Conservation (phyloP, 352 stramenopile species). For the Globisporangium cystogenes region DNA sequence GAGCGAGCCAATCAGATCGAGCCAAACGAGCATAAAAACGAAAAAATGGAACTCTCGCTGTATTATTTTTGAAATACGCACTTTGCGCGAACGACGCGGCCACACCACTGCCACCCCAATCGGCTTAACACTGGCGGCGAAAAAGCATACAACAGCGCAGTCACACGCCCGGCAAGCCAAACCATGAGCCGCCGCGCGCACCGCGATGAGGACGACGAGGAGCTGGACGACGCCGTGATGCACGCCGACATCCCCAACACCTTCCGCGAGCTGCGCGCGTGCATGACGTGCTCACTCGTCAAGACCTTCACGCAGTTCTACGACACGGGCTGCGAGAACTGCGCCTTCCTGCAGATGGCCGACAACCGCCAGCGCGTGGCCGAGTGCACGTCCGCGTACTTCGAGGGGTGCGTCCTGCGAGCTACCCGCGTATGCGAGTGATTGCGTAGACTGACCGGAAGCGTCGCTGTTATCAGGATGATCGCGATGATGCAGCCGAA, state of each 20-base stretch:
- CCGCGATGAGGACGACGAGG: slow-evolving; percentile 78
- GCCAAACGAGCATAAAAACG: no score
- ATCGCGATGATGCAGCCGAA: slow-evolving; percentile 88
- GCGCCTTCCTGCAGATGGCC: slow-evolving; percentile 84
- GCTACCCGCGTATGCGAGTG: not conserved
- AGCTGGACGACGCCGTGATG: slow-evolving; percentile 69
- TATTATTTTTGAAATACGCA: no score
- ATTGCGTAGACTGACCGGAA: not conserved
- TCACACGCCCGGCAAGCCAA: no score
- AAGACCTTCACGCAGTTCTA: slow-evolving; percentile 91
- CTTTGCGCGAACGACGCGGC: not conserved
- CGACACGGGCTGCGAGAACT: slow-evolving; percentile 88
- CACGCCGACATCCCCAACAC: slow-evolving; percentile 87
- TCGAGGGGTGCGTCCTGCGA: slow-evolving; percentile 55
- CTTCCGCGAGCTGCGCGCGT: slow-evolving; percentile 83
- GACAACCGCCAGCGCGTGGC: slow-evolving; percentile 86
- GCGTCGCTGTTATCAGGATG: slow-evolving; percentile 27
- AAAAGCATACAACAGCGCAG: no score
- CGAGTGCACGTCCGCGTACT: slow-evolving; percentile 87
- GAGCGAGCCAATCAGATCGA: no score
- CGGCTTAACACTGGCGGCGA: not conserved
- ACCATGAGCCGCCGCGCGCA: slow-evolving; percentile 38
- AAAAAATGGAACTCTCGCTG: no score
- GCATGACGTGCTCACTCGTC: slow-evolving; percentile 86
- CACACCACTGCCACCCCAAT: not conserved